These are phyloP conservation scores for Fistulinella cinereoalba DNA, from an alignment of 1,284 basidiomycete species.

Conservation along the genomic window DNA sequence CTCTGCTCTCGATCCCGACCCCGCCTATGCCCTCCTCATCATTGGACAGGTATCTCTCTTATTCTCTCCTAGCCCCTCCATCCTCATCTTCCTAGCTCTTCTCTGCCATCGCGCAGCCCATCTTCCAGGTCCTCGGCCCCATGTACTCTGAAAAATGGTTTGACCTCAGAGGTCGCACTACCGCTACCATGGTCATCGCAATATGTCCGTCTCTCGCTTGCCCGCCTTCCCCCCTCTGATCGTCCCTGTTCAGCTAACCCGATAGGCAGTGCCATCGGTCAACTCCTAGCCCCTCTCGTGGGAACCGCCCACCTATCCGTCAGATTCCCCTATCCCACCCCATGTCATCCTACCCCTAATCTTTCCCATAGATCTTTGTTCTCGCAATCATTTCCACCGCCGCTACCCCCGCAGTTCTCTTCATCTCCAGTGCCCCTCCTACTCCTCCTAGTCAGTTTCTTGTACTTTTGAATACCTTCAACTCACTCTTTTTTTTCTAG, in stretches of 20 bases:
- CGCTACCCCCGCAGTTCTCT: conserved; percentile 50
- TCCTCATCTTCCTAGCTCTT: conserved; percentile 20
- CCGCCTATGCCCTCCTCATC: conserved; percentile 59
- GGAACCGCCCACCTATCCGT: conserved; percentile 58
- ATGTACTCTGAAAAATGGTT: conserved; percentile 82
- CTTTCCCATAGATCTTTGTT: conserved; percentile 54
- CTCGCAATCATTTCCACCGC: conserved; percentile 69
- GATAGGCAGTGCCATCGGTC: conserved; percentile 63
- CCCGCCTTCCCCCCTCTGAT: background rate
- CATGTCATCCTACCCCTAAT: background rate
- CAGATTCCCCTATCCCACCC: conserved; percentile 20
- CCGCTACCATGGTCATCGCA: conserved; percentile 77
- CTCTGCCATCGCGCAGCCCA: conserved; percentile 58
- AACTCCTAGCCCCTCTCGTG: conserved; percentile 65
- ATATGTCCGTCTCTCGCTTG: conserved; percentile 43
- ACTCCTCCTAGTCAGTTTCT: conserved; percentile 65
- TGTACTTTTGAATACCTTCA: background rate
- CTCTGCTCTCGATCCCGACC: conserved; percentile 51
- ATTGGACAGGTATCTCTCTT: conserved; percentile 59
- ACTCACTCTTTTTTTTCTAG: conserved; percentile 34
- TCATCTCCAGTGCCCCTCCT: conserved; percentile 60
- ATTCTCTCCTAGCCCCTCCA: conserved; percentile 44
- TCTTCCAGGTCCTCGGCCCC: conserved; percentile 70
- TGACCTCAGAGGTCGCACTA: conserved; percentile 66
- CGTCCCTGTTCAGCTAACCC: conserved; percentile 56